Conservation (phyloP, 805 yeast genomes). For the Yarrowia phangngaensis region DNA sequence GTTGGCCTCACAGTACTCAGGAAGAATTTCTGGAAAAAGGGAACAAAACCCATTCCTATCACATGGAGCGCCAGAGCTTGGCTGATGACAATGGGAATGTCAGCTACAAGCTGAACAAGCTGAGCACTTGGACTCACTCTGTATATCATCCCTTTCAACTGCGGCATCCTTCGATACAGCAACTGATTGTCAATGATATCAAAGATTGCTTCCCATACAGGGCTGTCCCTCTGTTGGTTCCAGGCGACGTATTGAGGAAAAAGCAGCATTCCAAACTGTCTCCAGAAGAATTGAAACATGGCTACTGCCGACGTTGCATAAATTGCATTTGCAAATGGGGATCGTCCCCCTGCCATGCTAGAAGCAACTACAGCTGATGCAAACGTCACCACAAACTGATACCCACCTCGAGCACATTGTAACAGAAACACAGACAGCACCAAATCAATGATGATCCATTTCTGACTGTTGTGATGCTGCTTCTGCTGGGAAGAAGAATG, state of each 20-base stretch:
- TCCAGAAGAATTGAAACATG: conserved; percentile 31
- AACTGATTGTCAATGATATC: conserved; percentile 23
- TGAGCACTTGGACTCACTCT: conserved; percentile 30
- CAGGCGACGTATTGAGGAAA: conserved; percentile 27
- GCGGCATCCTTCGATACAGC: conserved; percentile 12
- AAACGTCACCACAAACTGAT: conserved; percentile 31
- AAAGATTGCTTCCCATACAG: conserved; percentile 20
- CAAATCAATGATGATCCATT: conserved; percentile 20
- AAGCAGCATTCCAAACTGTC: conserved; percentile 30
- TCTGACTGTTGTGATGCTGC: background rate
- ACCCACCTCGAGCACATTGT: conserved; percentile 11
- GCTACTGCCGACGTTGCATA: conserved; percentile 37
- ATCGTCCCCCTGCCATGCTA: conserved; percentile 36
- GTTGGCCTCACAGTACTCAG: conserved; percentile 29
- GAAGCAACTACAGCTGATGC: conserved; percentile 39
- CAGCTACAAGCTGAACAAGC: conserved; percentile 35
- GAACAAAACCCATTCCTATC: conserved; percentile 36
- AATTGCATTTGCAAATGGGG: conserved; percentile 36
- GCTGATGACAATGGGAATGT: conserved; percentile 32
- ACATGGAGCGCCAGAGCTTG: conserved; percentile 40
- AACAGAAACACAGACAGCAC: conserved; percentile 11
- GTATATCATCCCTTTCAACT: conserved; percentile 29
- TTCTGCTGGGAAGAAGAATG: background rate
- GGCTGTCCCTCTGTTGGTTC: conserved; percentile 12
- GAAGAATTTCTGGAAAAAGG: conserved; percentile 35